A percentile compares a stretch with the other conserved stretches of the same genome.
Evolutionary conservation across 768 basidiomycete genomes (phyloP).

Genomic region (Neoboletus brunneissimus): DNA sequence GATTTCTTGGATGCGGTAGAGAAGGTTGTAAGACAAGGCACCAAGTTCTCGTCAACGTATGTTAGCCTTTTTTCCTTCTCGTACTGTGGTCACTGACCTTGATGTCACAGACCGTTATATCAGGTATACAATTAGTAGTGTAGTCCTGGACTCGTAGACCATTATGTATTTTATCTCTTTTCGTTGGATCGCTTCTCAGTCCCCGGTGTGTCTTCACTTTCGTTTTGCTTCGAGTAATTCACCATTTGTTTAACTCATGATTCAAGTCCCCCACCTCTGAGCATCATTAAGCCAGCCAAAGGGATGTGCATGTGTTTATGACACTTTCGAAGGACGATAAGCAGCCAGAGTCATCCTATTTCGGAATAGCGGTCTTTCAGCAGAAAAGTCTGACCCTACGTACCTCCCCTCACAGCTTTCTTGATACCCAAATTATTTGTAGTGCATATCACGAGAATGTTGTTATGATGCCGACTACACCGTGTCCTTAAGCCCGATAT

Average conservation of each 20-base stretch:
- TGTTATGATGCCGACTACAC: too few relatives aligned
- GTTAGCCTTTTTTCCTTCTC: conserved; percentile 25
- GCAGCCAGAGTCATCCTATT: not conserved
- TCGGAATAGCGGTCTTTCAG: too few relatives aligned
- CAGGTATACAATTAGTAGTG: conserved; percentile 85
- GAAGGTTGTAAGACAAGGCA: conserved; percentile 96
- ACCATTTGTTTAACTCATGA: not conserved
- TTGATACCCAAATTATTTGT: too few relatives aligned
- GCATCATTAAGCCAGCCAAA: not conserved
- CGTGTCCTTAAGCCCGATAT: too few relatives aligned
- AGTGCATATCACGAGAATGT: too few relatives aligned
- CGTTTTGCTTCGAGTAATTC: too few relatives aligned
- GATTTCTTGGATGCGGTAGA: conserved; percentile 98
- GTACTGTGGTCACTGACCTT: conserved; percentile 2
- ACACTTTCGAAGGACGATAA: not conserved
- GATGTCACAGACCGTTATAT: conserved; percentile 66
- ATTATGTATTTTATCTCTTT: conserved; percentile 18
- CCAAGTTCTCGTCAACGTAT: conserved; percentile 96
- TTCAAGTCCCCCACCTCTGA: not conserved
- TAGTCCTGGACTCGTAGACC: conserved; percentile 7
- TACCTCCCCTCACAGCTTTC: too few relatives aligned
- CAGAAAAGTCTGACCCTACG: too few relatives aligned
- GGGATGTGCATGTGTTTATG: not conserved
- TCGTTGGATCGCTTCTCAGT: not conserved
- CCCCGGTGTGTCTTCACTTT: not conserved